Evolutionary conservation across 202 grass and related monocot genomes (phyloP).

Genomic region (Zoysia matrella): DNA sequence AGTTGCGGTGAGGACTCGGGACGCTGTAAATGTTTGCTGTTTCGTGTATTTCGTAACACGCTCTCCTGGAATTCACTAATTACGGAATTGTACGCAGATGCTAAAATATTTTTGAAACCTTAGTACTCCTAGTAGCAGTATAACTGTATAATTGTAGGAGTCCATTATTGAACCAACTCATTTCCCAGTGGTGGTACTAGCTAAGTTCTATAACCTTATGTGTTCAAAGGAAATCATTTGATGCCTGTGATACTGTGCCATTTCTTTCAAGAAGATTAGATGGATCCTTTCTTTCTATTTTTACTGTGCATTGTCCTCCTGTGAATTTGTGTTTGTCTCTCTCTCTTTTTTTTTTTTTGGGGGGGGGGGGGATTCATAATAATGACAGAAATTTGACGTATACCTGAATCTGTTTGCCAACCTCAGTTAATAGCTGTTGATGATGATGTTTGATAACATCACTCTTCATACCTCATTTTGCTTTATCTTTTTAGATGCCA

Average conservation of each 20-base stretch:
- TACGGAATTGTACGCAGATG: background rate
- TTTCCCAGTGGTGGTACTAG: background rate
- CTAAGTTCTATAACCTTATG: constrained; percentile 1
- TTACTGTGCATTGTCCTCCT: background rate
- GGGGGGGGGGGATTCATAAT: too few species aligned
- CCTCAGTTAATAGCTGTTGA: constrained; percentile 3
- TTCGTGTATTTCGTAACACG: background rate
- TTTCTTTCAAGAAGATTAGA: background rate
- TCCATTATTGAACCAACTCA: background rate
- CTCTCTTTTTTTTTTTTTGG: too few species aligned
- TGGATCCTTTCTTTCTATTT: background rate
- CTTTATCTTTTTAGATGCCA: constrained; percentile 15
- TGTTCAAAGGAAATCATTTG: background rate
- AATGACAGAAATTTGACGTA: background rate
- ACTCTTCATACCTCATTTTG: background rate
- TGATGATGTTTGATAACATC: constrained; percentile 8
- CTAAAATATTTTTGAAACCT: background rate
- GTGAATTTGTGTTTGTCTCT: too few species aligned
- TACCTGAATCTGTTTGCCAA: constrained; percentile 14
- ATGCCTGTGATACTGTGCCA: background rate
- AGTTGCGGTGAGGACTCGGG: constrained; percentile 44
- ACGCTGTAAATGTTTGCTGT: background rate
- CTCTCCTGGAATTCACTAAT: background rate
- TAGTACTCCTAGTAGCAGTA: background rate
- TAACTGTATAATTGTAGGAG: background rate